A percentile compares a stretch with the other conserved stretches of the same genome.
Evolutionary conservation across 257 asterid species (phyloP).

Genomic region (Ilex asprella): DNA sequence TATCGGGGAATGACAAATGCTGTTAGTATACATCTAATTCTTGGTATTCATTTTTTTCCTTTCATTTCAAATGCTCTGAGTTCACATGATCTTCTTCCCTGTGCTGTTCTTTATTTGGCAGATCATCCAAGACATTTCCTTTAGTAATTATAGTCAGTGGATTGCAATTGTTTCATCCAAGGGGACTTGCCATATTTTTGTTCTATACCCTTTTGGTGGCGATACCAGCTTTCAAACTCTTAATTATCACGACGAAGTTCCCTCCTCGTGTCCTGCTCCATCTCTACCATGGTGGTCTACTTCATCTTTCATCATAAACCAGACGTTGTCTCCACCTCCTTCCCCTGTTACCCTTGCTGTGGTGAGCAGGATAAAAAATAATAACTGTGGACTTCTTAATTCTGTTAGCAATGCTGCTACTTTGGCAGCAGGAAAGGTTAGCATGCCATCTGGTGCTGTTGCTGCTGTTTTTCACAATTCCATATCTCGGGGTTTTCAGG

Average conservation of each 20-base stretch:
- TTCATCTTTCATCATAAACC: slow-evolving; percentile 43
- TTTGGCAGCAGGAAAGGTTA: slow-evolving; percentile 47
- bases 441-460: slow-evolving; percentile 61
- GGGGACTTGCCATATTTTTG: slow-evolving; percentile 66
- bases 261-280: slow-evolving; percentile 28
- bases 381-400: slow-evolving; percentile 47
- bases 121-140: slow-evolving; percentile 71
- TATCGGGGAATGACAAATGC: slow-evolving; percentile 72
- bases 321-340: slow-evolving; percentile 43
- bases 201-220: slow-evolving; percentile 57
- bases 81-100: slow-evolving; percentile 8
- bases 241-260: slow-evolving; percentile 30
- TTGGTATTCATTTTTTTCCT: slow-evolving; percentile 10
- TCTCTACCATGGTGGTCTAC: slow-evolving; percentile 63
- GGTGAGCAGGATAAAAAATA: slow-evolving; percentile 49
- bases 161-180: slow-evolving; percentile 55
- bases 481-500: slow-evolving; percentile 30
- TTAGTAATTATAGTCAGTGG: slow-evolving; percentile 63
- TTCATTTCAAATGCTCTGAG: slow-evolving; percentile 4
- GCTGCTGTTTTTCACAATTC: slow-evolving; percentile 57
- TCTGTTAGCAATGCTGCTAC: slow-evolving; percentile 60
- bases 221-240: slow-evolving; percentile 40
- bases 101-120: slow-evolving; percentile 17
- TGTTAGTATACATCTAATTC: slow-evolving; percentile 36
- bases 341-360: slow-evolving; percentile 49